Base-by-base conservation (phyloP, 1,284 basidiomycete species). In the Golubevia pallescens region DNA sequence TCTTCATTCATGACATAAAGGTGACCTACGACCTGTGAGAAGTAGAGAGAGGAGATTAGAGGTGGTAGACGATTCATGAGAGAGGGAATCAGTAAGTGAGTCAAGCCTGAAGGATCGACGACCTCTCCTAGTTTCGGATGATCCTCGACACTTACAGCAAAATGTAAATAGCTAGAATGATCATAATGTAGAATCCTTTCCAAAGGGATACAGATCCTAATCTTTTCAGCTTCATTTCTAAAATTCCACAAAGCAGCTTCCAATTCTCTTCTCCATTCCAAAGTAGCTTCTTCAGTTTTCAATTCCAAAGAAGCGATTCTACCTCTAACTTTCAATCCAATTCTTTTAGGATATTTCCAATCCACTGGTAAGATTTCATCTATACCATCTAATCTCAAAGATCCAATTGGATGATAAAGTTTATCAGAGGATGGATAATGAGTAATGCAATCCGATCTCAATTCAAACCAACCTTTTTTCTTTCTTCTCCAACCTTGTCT, bases 261-360 rank as follows among this genome's bases (percentile, higher is more conserved):
- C 32, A 78, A 62, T 63, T 80, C 77, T n/a, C 69, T 66, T 56
- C 72, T 68, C 77, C 75, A 78, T 51, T 71, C 71, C 52, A 74
- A 58, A 10, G 67, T 63, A 65, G 72, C 71, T 52, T 75, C 78
- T 63, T 75, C 60, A 1, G 76, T 80, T 55, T 73, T 71, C 62
- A 80, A 77, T 57, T 78, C 77, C 57, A 80, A 32, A 1, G 65
- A 59, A 58, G 63, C 66, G 53, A 63, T 74, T 38, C 65, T 61
- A 55, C 53, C 24, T 19, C 66, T 67, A 34, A 68, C 65, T 6
- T 68, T 62, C 23, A 79, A 63, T 54, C 65, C 65, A 42, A 79
- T 67, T 63, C 70, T 55, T 53, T 69, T 65, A 7, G 73, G 68
- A 10, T 75, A 60, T 1, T 65, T 53, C 71, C 71, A 77, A 61